A percentile compares a stretch with the other conserved stretches of the same genome.
These are phyloP conservation scores for Secale cereale DNA, from an alignment of 176 grass and related monocot genomes.

Conservation along the genomic window DNA sequence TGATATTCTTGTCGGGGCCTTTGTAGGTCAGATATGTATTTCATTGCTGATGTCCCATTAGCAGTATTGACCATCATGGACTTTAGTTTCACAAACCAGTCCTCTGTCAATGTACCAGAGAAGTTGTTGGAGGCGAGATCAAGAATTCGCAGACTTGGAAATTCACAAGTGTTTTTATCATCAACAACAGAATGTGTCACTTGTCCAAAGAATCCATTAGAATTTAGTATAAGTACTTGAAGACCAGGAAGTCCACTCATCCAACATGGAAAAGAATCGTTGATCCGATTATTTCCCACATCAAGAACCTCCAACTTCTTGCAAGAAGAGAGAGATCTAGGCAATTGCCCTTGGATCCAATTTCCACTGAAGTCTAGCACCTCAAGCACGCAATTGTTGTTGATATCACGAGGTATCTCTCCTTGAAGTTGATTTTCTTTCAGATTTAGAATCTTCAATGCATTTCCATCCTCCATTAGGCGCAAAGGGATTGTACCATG, in stretches of 20 bases:
- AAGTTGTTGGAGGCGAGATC: conserved; percentile 44
- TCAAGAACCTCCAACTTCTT: conserved; percentile 9
- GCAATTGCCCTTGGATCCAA: not conserved
- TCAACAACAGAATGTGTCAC: not conserved
- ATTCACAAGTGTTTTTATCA: not conserved
- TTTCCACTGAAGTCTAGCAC: conserved; percentile 22
- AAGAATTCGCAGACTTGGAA: not conserved
- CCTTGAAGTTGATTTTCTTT: not conserved
- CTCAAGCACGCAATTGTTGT: not conserved
- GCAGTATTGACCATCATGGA: not conserved
- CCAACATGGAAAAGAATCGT: conserved; percentile 35
- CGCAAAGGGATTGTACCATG: conserved; percentile 13
- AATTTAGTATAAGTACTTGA: conserved; percentile 19
- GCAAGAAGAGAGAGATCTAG: conserved; percentile 6
- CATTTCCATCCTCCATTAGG: not conserved
- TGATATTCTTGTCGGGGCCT: not conserved
- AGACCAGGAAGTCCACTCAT: not conserved
- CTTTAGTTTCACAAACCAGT: not conserved
- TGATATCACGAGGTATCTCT: not conserved
- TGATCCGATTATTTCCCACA: not conserved
- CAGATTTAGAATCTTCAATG: not conserved
- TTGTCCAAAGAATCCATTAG: conserved; percentile 14
- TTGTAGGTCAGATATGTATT: not conserved
- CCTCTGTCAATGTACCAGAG: conserved; percentile 9
- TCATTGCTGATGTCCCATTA: conserved; percentile 9